These are phyloP conservation scores for Penicillium sp. DNA, from an alignment of 2,329 filamentous ascomycete genomes.

Conservation along the genomic window DNA sequence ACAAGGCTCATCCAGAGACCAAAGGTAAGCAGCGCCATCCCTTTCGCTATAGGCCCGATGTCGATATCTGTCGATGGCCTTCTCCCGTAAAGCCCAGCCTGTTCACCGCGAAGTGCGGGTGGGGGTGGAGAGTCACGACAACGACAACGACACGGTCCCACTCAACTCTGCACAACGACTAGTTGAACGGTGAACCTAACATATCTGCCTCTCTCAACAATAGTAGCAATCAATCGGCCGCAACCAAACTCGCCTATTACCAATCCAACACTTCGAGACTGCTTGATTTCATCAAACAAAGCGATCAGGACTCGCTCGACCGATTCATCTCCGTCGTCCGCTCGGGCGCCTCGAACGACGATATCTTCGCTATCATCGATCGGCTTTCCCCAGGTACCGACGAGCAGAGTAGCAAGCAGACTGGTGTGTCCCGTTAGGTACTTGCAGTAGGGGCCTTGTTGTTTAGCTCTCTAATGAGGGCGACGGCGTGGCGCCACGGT, in stretches of 20 bases:
- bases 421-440: not conserved
- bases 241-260: constrained; percentile 30
- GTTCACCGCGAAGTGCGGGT: not conserved
- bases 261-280: constrained; percentile 36
- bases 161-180: not conserved
- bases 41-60: not conserved
- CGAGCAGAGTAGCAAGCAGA: not conserved
- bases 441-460: not conserved
- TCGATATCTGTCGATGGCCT: not conserved
- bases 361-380: constrained; percentile 34
- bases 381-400: not conserved
- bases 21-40: constrained; percentile 3
- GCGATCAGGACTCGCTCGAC: constrained; percentile 31
- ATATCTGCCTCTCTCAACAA: not conserved
- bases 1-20: not conserved
- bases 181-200: not conserved
- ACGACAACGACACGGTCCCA: not conserved
- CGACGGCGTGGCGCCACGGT: not conserved
- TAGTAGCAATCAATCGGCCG: not conserved
- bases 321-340: constrained; percentile 37
- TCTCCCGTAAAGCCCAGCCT: not conserved
- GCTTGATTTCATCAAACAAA: constrained; percentile 32
- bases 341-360: constrained; percentile 36
- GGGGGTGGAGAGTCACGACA: not conserved
- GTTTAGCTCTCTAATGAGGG: not conserved